Evolutionary conservation across 495 filamentous ascomycete genomes (phyloP), one percentile per base, ranked within the genome.

Genomic region (Aspergillus taichungensis): DNA sequence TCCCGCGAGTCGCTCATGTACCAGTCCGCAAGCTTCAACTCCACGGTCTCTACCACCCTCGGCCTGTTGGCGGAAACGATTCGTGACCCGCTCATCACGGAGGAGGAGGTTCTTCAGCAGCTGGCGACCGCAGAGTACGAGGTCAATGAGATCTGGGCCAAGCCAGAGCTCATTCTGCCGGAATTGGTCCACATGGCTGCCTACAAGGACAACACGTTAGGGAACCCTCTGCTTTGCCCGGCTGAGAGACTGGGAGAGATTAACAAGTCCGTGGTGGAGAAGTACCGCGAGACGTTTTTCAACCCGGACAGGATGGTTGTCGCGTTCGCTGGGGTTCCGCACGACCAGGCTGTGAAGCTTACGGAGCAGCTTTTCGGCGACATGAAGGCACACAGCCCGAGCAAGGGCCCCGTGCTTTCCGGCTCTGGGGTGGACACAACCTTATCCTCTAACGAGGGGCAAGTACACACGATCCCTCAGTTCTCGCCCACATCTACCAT

Each of bases 1-100:
- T 95, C 91, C 0, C 74, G 92, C 34, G 92, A 99, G 62, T 88
- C 89, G 13, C 77, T 99, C 59, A 97, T 99, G 92, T 99, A 99
- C 69, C 94, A 97, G 64, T 84, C 88, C 5, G 94, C 92, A 31
- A 96, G 88, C 43, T 99, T 99, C 78, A 99, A 99, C 68, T 84
- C 85, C 8, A 80, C 90, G 4, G 87, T 97, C 18, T 82, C 87
- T 10, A 79, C 79, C 11, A 86, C 92, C 24, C 75, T 92, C 8
- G 94, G 74, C 8, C 69, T 99, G 24, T 74, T 99, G 27, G 94
- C 92, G 28, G 92, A 99, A 54, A 99, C 92, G 8, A 91, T 99
- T 34, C 83, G 87, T 38, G 82, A 95, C 49, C 89, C 92, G 8
- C 66, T 80, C 30, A 84, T 97, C 46, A 92, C 85, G n/a, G 85